phyloP scores from a whole-genome alignment of 129 eudicot species.

The Daucus carota region DNA sequence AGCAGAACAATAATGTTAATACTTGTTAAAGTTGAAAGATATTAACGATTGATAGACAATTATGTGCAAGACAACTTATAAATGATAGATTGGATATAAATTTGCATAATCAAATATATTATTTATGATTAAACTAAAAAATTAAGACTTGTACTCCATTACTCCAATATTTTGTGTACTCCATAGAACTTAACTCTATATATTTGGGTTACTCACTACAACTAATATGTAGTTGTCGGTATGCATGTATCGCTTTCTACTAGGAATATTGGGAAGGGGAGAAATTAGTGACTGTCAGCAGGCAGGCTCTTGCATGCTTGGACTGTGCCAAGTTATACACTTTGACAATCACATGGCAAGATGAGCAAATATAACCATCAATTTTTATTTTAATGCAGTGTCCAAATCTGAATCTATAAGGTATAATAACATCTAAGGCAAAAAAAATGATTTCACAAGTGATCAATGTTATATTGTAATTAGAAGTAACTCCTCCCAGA shows the following conservation, averaged over 20 bases:
- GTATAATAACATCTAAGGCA: neutral
- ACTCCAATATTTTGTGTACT: too few relatives aligned
- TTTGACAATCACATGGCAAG: neutral
- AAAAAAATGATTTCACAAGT: neutral
- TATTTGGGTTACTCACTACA: neutral
- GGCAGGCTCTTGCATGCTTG: neutral
- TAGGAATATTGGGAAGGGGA: neutral
- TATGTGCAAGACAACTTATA: too few relatives aligned
- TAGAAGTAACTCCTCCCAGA: conserved; percentile 3
- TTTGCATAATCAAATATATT: too few relatives aligned
- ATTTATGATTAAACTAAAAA: too few relatives aligned
- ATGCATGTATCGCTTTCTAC: neutral
- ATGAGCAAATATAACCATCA: neutral
- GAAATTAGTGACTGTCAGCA: neutral
- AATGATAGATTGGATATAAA: too few relatives aligned
- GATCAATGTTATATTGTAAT: neutral
- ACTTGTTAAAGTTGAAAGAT: too few relatives aligned
- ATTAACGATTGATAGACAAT: too few relatives aligned
- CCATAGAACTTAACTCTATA: too few relatives aligned
- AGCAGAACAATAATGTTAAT: too few relatives aligned
- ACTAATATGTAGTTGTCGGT: too few relatives aligned
- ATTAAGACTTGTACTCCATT: too few relatives aligned
- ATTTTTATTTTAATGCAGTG: neutral
- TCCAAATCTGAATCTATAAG: neutral
- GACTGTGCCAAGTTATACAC: neutral